Percentiles rank a stretch among this genome's conserved stretches.
These are phyloP conservation scores for Trametes sp. DNA, from an alignment of 1,284 basidiomycete species.

Conservation along the genomic window DNA sequence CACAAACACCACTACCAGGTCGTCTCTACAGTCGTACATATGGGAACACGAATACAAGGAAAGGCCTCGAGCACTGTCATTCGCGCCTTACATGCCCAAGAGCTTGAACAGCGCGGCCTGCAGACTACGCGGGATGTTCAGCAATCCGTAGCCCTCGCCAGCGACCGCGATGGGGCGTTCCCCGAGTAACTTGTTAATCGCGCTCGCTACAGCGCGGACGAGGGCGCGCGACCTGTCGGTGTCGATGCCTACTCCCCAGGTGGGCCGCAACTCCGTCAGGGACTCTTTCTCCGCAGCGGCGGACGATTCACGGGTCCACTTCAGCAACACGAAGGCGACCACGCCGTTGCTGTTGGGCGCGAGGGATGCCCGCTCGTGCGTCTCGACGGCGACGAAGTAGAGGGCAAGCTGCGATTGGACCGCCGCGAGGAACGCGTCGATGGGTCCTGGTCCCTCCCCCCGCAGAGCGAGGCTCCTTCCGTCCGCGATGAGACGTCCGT, in stretches of 20 bases:
- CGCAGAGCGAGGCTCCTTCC: slow-evolving; percentile 82
- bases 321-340: slow-evolving; percentile 92
- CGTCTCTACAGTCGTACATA: too few species aligned
- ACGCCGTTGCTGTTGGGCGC: slow-evolving; percentile 86
- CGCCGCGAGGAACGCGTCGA: slow-evolving; percentile 92
- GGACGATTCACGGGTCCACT: slow-evolving; percentile 58
- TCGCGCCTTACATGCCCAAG: too few species aligned
- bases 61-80: too few species aligned
- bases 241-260: slow-evolving; percentile 97
- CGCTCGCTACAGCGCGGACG: slow-evolving; percentile 91
- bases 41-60: too few species aligned
- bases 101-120: too few species aligned
- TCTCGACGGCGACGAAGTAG: slow-evolving; percentile 87
- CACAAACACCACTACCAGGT: too few species aligned
- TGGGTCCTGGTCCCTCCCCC: slow-evolving; percentile 94
- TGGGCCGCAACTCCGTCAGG: too few species aligned
- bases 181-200: slow-evolving; percentile 64
- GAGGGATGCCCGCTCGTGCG: slow-evolving; percentile 92
- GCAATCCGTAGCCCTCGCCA: too few species aligned
- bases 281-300: too few species aligned
- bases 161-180: too few species aligned
- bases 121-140: too few species aligned
- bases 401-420: slow-evolving; percentile 84
- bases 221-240: slow-evolving; percentile 94
- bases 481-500: slow-evolving; percentile 86